Percentiles rank a stretch among this genome's conserved stretches.
Evolutionary conservation across 2,329 filamentous ascomycete species (phyloP).

Genomic region (Lomentospora prolificans): DNA sequence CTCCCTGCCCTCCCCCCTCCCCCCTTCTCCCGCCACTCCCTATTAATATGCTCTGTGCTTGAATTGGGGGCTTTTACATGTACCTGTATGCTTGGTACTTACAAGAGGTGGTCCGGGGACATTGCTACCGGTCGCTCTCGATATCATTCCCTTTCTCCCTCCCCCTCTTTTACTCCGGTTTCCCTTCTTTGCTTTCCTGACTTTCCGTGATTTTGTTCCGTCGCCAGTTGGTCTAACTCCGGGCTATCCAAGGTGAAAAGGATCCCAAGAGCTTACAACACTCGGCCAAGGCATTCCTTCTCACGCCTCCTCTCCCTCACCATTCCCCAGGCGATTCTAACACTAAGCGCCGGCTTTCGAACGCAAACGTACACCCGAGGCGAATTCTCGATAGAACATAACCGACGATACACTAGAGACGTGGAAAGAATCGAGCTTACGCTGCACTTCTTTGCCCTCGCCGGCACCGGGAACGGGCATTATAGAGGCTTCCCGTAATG

Average conservation of each 20-base stretch:
- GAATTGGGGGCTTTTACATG: neutral
- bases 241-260: slow-evolving; percentile 1
- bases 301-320: neutral
- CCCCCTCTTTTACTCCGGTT: slow-evolving; percentile 1
- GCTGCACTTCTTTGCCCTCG: neutral
- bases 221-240: neutral
- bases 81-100: neutral
- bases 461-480: slow-evolving; percentile 8
- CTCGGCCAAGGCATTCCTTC: neutral
- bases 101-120: neutral
- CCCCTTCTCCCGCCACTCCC: neutral
- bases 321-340: neutral
- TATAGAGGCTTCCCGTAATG: slow-evolving; percentile 3
- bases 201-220: slow-evolving; percentile 4
- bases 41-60: neutral
- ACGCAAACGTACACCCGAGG: neutral
- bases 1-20: neutral
- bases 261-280: neutral
- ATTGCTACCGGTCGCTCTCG: neutral
- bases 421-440: neutral
- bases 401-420: slow-evolving; percentile 3
- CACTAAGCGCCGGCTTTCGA: neutral
- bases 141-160: slow-evolving; percentile 6
- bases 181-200: slow-evolving; percentile 6
- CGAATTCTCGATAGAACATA: neutral